A percentile compares a stretch with the other conserved stretches of the same genome.
Evolutionary conservation across 2,329 filamentous ascomycete species (phyloP).

Genomic region (Talaromyces sp.): DNA sequence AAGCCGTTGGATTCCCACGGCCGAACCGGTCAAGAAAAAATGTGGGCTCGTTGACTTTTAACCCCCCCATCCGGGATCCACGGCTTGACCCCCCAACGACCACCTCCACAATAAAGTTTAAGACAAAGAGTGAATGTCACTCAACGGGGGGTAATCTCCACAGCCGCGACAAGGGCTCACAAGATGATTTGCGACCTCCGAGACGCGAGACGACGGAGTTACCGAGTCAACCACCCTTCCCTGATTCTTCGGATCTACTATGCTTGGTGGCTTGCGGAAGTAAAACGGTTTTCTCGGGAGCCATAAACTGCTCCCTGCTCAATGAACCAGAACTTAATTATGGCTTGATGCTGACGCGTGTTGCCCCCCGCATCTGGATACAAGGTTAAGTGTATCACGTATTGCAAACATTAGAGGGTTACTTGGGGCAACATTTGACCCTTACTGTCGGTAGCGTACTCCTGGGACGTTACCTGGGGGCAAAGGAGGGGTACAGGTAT

Average conservation of each 20-base stretch:
- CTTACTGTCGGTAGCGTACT: slow-evolving; percentile 11
- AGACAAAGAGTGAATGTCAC: slow-evolving; percentile 10
- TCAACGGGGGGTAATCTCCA: slow-evolving; percentile 6
- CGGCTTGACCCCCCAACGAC: not conserved
- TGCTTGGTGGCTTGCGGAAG: not conserved
- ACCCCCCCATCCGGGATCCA: slow-evolving; percentile 14
- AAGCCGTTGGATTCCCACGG: slow-evolving; percentile 13
- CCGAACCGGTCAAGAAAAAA: not conserved
- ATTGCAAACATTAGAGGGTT: slow-evolving; percentile 21
- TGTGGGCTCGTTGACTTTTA: slow-evolving; percentile 4
- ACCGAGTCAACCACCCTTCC: not conserved
- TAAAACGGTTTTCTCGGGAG: not conserved
- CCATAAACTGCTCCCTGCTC: not conserved
- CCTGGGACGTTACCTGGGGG: slow-evolving; percentile 7
- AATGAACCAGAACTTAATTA: not conserved
- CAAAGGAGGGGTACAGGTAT: not conserved
- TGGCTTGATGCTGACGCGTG: slow-evolving; percentile 5
- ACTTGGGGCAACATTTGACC: slow-evolving; percentile 16
- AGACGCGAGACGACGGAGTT: not conserved
- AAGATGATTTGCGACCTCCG: not conserved
- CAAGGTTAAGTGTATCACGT: slow-evolving; percentile 27
- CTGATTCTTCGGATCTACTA: not conserved
- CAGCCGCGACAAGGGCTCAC: slow-evolving; percentile 2
- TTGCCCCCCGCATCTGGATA: slow-evolving; percentile 3
- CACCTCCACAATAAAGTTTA: slow-evolving; percentile 12